Conservation (phyloP, 192 early-diverging fungal species). For the Chytriomyces hyalinus region DNA sequence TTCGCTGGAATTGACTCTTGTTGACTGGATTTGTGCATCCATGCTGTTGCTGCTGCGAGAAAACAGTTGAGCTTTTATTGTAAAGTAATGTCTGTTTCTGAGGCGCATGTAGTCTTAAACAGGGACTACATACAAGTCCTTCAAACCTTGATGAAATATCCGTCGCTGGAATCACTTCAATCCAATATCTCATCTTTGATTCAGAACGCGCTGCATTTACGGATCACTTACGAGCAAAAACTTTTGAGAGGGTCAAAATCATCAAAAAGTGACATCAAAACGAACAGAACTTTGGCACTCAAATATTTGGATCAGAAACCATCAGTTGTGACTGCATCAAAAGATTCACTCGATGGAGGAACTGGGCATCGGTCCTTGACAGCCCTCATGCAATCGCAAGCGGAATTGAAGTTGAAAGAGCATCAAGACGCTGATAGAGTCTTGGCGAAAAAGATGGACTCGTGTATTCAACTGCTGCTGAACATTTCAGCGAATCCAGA, state of each 20-base stretch:
- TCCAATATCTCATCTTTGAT: conserved; percentile 27
- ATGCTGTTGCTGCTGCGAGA: no score
- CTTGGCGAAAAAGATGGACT: conserved; percentile 10
- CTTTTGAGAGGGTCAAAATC: no score
- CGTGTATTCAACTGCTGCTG: background rate
- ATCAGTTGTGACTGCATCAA: background rate
- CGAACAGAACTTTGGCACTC: no score
- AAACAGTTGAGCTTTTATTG: conserved; percentile 84
- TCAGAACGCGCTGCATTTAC: conserved; percentile 9
- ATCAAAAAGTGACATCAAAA: no score
- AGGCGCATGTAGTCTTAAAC: conserved; percentile 35
- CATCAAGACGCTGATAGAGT: conserved; percentile 8
- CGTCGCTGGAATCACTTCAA: conserved; percentile 17
- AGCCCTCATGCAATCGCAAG: no score
- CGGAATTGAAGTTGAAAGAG: no score
- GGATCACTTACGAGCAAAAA: no score
- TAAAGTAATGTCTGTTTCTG: background rate
- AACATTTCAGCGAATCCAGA: background rate
- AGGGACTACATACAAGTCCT: conserved; percentile 44
- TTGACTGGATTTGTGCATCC: no score
- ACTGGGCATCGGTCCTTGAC: no score
- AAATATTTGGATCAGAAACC: no score
- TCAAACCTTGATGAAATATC: conserved; percentile 52
- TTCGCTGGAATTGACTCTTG: no score
- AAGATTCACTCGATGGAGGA: background rate